Evolutionary conservation across 257 asterid species (phyloP).

Genomic region (Gentiana straminea): DNA sequence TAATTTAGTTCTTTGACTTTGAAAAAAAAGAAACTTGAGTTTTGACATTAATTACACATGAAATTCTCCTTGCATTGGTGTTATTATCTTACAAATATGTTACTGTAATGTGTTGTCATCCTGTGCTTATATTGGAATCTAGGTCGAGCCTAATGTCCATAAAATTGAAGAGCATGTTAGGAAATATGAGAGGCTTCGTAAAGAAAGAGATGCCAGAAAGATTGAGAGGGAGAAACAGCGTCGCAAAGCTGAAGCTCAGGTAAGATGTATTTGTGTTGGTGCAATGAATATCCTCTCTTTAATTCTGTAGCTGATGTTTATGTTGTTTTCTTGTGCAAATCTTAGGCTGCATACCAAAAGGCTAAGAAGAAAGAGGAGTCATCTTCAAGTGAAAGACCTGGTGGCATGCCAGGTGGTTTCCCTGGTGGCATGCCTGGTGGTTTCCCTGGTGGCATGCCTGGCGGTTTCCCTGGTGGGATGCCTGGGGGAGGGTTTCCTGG

Average conservation of each 20-base stretch:
- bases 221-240: slow-evolving; percentile 63
- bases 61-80: too few relatives aligned
- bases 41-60: too few relatives aligned
- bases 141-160: slow-evolving; percentile 96
- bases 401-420: slow-evolving; percentile 51
- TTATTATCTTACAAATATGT: too few relatives aligned
- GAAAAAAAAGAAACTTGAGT: too few relatives aligned
- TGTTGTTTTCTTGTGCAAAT: slow-evolving; percentile 6
- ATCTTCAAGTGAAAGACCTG: slow-evolving; percentile 52
- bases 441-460: slow-evolving; percentile 46
- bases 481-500: slow-evolving; percentile 25
- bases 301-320: neutral
- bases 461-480: slow-evolving; percentile 34
- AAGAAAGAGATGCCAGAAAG: slow-evolving; percentile 75
- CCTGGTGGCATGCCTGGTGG: slow-evolving; percentile 53
- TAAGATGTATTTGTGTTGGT: slow-evolving; percentile 9
- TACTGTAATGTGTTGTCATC: too few relatives aligned
- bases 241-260: slow-evolving; percentile 93
- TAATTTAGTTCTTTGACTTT: neutral
- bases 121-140: neutral
- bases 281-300: neutral
- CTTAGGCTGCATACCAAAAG: slow-evolving; percentile 90
- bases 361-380: slow-evolving; percentile 83
- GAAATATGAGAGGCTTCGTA: slow-evolving; percentile 82
- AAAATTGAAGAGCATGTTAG: slow-evolving; percentile 87